phyloP scores from a whole-genome alignment of 2,329 filamentous ascomycete species.

The Claviceps maximensis region DNA sequence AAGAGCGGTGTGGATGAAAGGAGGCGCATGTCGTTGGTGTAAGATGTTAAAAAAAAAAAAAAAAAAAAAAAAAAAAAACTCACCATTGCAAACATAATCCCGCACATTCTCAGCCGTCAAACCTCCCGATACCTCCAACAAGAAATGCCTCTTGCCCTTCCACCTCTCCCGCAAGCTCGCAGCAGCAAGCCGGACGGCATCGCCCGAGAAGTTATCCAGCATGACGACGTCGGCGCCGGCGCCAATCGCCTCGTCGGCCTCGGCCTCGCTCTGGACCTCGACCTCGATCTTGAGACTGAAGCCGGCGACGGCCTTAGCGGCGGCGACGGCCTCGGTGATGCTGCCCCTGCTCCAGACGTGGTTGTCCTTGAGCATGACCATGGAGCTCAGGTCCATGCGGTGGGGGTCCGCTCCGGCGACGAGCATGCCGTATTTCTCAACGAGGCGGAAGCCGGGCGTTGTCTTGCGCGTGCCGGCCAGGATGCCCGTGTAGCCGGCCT shows the following conservation, averaged over 20 bases:
- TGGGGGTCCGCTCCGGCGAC: slow-evolving; percentile 88
- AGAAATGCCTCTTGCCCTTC: slow-evolving; percentile 57
- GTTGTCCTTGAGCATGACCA: slow-evolving; percentile 99
- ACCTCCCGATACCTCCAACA: slow-evolving; percentile 88
- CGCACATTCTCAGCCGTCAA: slow-evolving; percentile 74
- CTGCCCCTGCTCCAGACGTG: slow-evolving; percentile 86
- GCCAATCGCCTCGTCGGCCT: slow-evolving; percentile 81
- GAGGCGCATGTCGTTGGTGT: no score
- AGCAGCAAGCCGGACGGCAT: slow-evolving; percentile 64
- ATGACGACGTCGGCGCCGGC: slow-evolving; percentile 93
- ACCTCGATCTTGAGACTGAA: slow-evolving; percentile 94
- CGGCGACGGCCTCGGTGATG: slow-evolving; percentile 73
- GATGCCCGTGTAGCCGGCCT: slow-evolving; percentile 64
- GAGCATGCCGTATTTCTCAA: slow-evolving; percentile 97
- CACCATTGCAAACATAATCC: slow-evolving; percentile 63
- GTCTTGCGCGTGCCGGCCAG: slow-evolving; percentile 96
- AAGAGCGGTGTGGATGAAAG: no score
- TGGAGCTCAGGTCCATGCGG: slow-evolving; percentile 77
- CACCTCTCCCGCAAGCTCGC: slow-evolving; percentile 66
- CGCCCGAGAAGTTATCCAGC: slow-evolving; percentile 86
- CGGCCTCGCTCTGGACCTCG: slow-evolving; percentile 75
- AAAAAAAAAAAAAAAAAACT: slow-evolving; percentile 16
- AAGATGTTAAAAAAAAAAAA: no score
- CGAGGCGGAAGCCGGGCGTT: slow-evolving; percentile 84
- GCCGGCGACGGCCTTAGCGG: slow-evolving; percentile 72